A percentile compares a stretch with the other conserved stretches of the same genome.
phyloP scores from a whole-genome alignment of 192 early-diverging fungal genomes.

The Martensiomyces pterosporus region DNA sequence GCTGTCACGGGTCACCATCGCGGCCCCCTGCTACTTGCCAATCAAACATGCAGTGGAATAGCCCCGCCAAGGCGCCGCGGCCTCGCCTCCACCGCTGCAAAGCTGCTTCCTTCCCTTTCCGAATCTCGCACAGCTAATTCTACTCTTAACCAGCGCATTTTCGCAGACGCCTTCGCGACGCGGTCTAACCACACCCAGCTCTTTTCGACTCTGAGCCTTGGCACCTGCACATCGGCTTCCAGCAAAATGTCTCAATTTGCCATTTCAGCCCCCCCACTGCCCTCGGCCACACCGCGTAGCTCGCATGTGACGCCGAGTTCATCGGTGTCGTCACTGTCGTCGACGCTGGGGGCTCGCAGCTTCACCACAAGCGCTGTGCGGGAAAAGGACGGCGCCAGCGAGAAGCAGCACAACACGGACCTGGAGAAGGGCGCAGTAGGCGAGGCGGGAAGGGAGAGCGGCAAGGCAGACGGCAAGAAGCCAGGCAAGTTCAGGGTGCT shows the following conservation, averaged over 20 bases:
- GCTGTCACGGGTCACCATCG: conserved; percentile 7
- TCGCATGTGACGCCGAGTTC: too few species aligned
- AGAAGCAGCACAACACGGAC: conserved; percentile 5
- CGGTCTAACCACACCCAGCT: too few species aligned
- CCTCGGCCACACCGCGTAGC: conserved; percentile 30
- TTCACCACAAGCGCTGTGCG: conserved; percentile 21
- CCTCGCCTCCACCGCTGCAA: too few species aligned
- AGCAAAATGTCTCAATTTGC: conserved; percentile 31
- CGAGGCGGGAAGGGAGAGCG: conserved; percentile 14
- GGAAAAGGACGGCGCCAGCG: conserved; percentile 8
- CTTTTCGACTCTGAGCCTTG: too few species aligned
- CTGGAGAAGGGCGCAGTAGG: conserved; percentile 15
- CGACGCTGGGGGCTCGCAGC: conserved; percentile 26
- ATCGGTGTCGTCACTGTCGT: conserved; percentile 25
- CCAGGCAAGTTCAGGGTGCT: conserved; percentile 43
- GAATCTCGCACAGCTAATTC: too few species aligned
- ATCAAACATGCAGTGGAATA: not conserved
- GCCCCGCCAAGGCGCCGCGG: not conserved
- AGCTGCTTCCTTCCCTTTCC: too few species aligned
- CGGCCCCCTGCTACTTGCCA: not conserved
- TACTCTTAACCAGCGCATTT: too few species aligned
- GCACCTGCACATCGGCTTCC: too few species aligned
- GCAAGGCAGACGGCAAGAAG: conserved; percentile 33
- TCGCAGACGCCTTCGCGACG: too few species aligned
- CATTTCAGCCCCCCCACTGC: conserved; percentile 28